Percentiles rank a stretch among this genome's conserved stretches.
phyloP scores from a whole-genome alignment of 192 early-diverging fungal genomes.

The Backusella macrospora region DNA sequence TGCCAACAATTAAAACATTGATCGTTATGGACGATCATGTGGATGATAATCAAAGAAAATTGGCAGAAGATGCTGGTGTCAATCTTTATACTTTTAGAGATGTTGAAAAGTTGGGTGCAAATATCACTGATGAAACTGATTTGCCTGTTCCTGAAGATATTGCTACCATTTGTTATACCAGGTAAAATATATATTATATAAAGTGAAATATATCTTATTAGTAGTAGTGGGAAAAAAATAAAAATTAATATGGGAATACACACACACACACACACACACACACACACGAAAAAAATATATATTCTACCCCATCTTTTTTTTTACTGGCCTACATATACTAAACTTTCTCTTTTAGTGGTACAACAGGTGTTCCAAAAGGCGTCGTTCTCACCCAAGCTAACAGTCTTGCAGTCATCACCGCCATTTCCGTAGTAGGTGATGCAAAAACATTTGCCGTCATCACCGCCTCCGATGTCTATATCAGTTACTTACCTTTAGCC shows the following conservation, averaged over 20 bases:
- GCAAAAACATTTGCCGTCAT: slow-evolving; percentile 31
- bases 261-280: no score
- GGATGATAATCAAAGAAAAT: slow-evolving; percentile 35
- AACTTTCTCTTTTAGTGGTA: slow-evolving; percentile 47
- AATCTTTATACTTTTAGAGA: slow-evolving; percentile 55
- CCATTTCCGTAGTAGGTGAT: slow-evolving; percentile 28
- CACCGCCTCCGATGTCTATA: slow-evolving; percentile 53
- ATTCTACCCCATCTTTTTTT: slow-evolving; percentile 2
- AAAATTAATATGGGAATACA: background rate
- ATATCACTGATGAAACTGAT: slow-evolving; percentile 42
- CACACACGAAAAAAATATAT: no score
- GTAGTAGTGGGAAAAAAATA: slow-evolving; percentile 7
- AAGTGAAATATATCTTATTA: no score
- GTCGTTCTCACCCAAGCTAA: slow-evolving; percentile 86
- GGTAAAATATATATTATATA: no score
- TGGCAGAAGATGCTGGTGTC: slow-evolving; percentile 41
- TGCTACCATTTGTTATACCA: slow-evolving; percentile 87
- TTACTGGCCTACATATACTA: background rate
- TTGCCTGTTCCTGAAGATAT: slow-evolving; percentile 69
- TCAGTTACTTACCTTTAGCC: slow-evolving; percentile 91
- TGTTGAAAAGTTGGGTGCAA: slow-evolving; percentile 60
- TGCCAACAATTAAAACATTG: slow-evolving; percentile 51
- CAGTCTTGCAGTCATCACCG: slow-evolving; percentile 53
- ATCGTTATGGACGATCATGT: slow-evolving; percentile 57
- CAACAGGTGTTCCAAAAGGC: slow-evolving; percentile 83